Conservation (phyloP, 2,329 filamentous ascomycete genomes). For the Albophoma yamanashiensis region DNA sequence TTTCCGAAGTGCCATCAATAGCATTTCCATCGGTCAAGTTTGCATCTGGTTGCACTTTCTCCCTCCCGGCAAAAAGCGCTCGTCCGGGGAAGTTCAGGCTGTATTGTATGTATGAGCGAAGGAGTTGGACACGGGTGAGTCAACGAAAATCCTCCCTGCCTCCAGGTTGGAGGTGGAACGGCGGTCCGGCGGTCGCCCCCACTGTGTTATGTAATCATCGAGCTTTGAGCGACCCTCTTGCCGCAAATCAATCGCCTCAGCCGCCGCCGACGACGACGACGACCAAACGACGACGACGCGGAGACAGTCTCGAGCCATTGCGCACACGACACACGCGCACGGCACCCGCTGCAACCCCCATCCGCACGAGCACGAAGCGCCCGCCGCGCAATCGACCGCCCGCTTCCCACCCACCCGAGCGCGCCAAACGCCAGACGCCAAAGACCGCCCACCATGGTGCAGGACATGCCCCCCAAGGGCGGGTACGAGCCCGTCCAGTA, state of each 20-base stretch:
- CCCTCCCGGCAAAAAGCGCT: too few relatives aligned
- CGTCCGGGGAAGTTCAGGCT: too few relatives aligned
- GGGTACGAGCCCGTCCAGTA: conserved; percentile 97
- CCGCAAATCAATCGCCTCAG: not conserved
- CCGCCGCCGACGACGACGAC: not conserved
- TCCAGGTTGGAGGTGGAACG: not conserved
- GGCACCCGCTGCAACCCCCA: not conserved
- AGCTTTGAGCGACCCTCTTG: not conserved
- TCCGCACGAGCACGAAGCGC: not conserved
- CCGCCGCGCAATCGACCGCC: not conserved
- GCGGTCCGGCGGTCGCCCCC: not conserved
- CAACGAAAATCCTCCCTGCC: too few relatives aligned
- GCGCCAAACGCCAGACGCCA: not conserved
- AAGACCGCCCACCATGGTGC: conserved; percentile 59
- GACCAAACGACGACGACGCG: not conserved
- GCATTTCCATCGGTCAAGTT: too few relatives aligned
- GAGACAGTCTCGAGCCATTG: not conserved
- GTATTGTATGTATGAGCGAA: too few relatives aligned
- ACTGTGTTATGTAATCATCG: not conserved
- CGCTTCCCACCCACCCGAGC: not conserved
- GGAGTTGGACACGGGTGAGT: too few relatives aligned
- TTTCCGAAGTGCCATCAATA: too few relatives aligned
- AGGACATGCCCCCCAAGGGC: conserved; percentile 93
- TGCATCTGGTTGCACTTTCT: too few relatives aligned
- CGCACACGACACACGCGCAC: not conserved